Conservation (phyloP, 1,139 yeast species). For the Protomyces arabidopsidicola region DNA sequence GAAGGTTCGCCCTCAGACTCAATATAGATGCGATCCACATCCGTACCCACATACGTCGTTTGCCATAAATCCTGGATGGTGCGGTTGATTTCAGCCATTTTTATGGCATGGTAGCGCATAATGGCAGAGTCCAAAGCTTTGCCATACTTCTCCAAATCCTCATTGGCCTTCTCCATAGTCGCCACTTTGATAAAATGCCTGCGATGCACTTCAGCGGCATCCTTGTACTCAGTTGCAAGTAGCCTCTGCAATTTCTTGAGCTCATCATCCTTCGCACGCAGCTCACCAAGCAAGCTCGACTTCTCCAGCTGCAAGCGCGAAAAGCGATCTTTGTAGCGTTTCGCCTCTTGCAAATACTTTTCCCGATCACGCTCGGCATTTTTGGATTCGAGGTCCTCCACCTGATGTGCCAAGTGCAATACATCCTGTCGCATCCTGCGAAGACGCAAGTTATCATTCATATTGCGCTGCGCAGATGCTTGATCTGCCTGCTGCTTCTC, state of each 20-base stretch:
- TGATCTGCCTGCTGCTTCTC: constrained; percentile 49
- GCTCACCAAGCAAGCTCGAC: constrained; percentile 69
- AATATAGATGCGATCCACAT: constrained; percentile 84
- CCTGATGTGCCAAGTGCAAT: constrained; percentile 40
- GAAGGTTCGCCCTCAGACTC: constrained; percentile 68
- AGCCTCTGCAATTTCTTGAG: constrained; percentile 54
- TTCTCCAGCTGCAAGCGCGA: constrained; percentile 59
- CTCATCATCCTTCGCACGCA: constrained; percentile 76
- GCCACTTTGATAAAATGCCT: constrained; percentile 72
- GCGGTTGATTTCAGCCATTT: constrained; percentile 88
- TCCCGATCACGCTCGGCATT: constrained; percentile 64
- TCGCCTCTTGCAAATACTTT: constrained; percentile 58
- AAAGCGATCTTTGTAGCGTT: constrained; percentile 51
- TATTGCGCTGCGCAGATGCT: constrained; percentile 50
- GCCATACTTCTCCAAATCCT: constrained; percentile 75
- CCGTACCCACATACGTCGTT: constrained; percentile 92
- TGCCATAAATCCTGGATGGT: constrained; percentile 91
- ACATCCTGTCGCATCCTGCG: constrained; percentile 44
- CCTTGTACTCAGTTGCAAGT: constrained; percentile 62
- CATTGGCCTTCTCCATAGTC: constrained; percentile 71
- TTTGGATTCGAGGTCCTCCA: constrained; percentile 48
- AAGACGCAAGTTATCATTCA: constrained; percentile 55
- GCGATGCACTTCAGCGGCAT: constrained; percentile 59
- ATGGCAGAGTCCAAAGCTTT: constrained; percentile 86
- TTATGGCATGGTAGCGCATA: constrained; percentile 83